Base-by-base conservation (phyloP, 1,139 yeast genomes). In the Arxiozyma telluris region DNA sequence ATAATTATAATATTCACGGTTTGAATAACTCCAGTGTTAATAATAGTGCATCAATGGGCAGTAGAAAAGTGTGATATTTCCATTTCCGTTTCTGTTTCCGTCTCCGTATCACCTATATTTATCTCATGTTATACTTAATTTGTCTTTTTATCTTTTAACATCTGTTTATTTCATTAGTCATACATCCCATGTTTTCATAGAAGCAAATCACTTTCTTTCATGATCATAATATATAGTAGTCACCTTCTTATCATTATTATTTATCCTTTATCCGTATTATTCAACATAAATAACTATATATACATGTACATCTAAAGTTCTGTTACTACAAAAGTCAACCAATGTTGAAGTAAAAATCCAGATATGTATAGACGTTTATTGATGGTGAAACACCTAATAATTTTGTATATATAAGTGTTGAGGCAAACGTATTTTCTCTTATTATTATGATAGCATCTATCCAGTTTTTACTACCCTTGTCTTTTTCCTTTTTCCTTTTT, bases 51-150 rank as follows among this genome's bases (percentile, higher is more conserved):
- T 38, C 49, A 34, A 46, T 34, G 30, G 61, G 63, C 44, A 66
- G 69, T 51, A 62, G 66, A 57, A 64, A 64, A 57, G 60, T 63
- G 49, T 64, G 53, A 59, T 48, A 47, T 54, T 23, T 50, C 39
- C 39, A 34, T 15, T 3, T 34, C 27, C 12, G 8, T 30, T 30
- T 30, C 8, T 3, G 8, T 15, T 3, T 34, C 27, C 12, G 8
- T 30, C 8, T 30, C 8, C 11, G 8, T 30, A 9, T 9, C n/a
- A 34, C 39, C n/a, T 34, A 12, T 6, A 34, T 34, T 34, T 34
- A 34, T 34, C 8, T 34, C n/a, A 34, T 34, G 6, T 34, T 34
- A 34, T 12, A 15, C 39, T 15, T 34, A 6, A 34, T 15, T 34
- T 34, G 6, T 34, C n/a, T 15, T 34, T 34, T 34, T 12, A 34